Base-by-base conservation (phyloP, 2,329 filamentous ascomycete genomes). In the Teratosphaeria pseudoeucalypti region DNA sequence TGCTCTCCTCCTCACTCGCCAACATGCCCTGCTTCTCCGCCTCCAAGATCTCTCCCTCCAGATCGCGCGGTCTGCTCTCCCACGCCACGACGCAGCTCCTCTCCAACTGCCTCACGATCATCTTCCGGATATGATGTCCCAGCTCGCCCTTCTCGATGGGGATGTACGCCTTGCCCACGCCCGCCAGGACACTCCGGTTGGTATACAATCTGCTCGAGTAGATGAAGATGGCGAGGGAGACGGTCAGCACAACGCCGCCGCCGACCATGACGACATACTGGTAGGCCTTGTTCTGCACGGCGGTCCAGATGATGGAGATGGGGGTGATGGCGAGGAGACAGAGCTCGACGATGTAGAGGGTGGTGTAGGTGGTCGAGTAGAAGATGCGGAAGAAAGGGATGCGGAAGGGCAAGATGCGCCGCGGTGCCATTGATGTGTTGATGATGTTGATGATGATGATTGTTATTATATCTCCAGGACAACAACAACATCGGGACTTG, bases 181-280 rank as follows among this genome's bases (percentile, higher is more conserved):
- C 86, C 19, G 86, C 83, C 9, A 97, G 81, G 9, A 89, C 85
- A 54, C 82, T 88, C 63, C 89, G 85, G 69, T 90, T 95, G 57
- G 92, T 89, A 75, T 92, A 96, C 23, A 96, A 82, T n/a, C 94
- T 82, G 57, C 85, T 84, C 58, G 86, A 82, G 73, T 95, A 96
- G 68, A 96, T 83, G 67, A 95, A 84, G 53, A 84, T 74, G 52
- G 90, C 82, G 57, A 91, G 76, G 54, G 89, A 62, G 54, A 87
- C 78, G 14, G 90, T 90, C 55, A 90, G 77, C 59, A 92, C 75
- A 71, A 95, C 95, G 67, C 83, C 82, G 61, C 88, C 85, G 58
- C 84, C 83, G 66, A 96, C 83, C 70, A 94, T 86, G 76, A 94
- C 88, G 68, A 95, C 84, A 73, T 96, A 94, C 73, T 89, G 89